Percentiles rank a stretch among this genome's conserved stretches.
These are phyloP conservation scores for Nemania diffusa DNA, from an alignment of 2,329 filamentous ascomycete genomes.

Conservation along the genomic window DNA sequence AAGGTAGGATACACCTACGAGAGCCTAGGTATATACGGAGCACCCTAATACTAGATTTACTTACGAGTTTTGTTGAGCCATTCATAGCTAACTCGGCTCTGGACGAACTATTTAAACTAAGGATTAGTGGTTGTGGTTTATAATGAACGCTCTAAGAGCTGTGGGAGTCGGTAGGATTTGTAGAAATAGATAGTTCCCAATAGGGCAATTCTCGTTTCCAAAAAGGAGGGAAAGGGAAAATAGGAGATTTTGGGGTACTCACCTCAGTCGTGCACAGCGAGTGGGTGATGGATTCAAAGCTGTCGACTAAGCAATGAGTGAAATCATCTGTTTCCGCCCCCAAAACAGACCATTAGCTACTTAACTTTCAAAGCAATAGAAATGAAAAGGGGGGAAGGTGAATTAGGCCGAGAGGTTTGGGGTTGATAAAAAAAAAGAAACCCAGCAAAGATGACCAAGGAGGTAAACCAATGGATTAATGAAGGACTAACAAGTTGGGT, in stretches of 20 bases:
- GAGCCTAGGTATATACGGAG: not conserved
- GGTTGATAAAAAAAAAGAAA: not conserved
- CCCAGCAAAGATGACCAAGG: not conserved
- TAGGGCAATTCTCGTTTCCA: not conserved
- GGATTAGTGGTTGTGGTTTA: not conserved
- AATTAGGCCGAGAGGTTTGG: not conserved
- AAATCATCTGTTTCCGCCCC: conserved; percentile 71
- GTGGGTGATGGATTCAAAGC: conserved; percentile 91
- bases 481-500: conserved; percentile 75
- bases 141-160: not conserved
- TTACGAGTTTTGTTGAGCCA: conserved; percentile 78
- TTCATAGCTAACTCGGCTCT: conserved; percentile 87
- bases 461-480: not conserved
- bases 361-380: not conserved
- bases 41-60: not conserved
- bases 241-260: not conserved
- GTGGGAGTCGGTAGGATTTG: not conserved
- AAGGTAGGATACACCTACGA: not conserved
- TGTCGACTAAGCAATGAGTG: conserved; percentile 90
- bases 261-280: conserved; percentile 88
- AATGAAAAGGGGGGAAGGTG: not conserved
- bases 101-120: conserved; percentile 67
- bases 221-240: not conserved
- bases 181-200: too few species aligned
- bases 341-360: conserved; percentile 1